phyloP scores from a whole-genome alignment of 2,329 filamentous ascomycete species.

The Trichoderma sp. region DNA sequence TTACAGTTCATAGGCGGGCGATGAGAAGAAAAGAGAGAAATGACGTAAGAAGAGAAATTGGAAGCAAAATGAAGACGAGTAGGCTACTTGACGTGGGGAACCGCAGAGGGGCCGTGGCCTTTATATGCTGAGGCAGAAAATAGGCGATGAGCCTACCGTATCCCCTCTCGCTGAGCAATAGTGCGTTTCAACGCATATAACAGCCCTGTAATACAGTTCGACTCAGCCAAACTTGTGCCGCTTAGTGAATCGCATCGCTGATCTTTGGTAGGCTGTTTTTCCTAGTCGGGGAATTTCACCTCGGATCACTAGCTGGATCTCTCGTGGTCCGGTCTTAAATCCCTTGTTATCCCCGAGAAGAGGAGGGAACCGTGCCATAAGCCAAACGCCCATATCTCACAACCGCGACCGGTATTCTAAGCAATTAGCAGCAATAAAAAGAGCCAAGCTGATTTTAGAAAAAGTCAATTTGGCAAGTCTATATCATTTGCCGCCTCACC shows the following conservation, averaged over 20 bases:
- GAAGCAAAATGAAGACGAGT: not conserved
- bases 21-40: not conserved
- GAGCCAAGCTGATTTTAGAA: not conserved
- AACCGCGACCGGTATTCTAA: not conserved
- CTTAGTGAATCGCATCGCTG: not conserved
- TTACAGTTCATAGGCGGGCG: too few species aligned
- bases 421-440: not conserved
- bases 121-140: not conserved
- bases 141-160: not conserved
- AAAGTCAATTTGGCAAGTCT: not conserved
- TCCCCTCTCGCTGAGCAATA: not conserved
- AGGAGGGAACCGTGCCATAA: not conserved
- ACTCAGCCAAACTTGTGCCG: not conserved
- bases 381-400: not conserved
- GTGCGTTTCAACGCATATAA: not conserved
- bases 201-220: not conserved
- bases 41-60: not conserved
- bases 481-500: not conserved
- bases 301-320: conserved; percentile 4
- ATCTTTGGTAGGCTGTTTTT: not conserved
- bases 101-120: not conserved
- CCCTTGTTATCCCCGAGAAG: not conserved
- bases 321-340: not conserved
- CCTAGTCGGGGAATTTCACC: not conserved
- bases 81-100: not conserved